phyloP scores from a whole-genome alignment of 2,329 filamentous ascomycete genomes.

The Shiraia sp. region DNA sequence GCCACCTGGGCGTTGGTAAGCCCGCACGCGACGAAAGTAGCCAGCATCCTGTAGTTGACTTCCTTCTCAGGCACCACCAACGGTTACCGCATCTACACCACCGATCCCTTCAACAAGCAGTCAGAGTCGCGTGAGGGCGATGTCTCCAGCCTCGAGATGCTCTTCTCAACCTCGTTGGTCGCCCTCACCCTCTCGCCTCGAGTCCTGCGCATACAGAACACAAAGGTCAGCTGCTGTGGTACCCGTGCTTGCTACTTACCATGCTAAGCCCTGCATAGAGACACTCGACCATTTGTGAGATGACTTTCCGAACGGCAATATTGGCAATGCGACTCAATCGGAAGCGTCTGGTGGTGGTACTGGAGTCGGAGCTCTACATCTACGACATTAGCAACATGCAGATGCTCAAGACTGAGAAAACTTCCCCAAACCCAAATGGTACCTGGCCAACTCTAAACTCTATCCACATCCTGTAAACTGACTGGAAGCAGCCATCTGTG shows the following conservation, averaged over 20 bases:
- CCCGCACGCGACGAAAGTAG: no score
- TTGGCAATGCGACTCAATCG: constrained; percentile 91
- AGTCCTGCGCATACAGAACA: constrained; percentile 94
- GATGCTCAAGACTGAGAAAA: constrained; percentile 87
- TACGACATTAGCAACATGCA: constrained; percentile 99
- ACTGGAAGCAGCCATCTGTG: constrained; percentile 71
- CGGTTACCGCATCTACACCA: constrained; percentile 95
- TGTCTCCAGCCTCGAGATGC: constrained; percentile 95
- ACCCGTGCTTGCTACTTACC: background rate
- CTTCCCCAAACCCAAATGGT: constrained; percentile 85
- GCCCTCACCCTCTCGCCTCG: constrained; percentile 90
- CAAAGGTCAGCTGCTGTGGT: constrained; percentile 67
- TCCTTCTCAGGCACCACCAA: constrained; percentile 93
- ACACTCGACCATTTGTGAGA: constrained; percentile 91
- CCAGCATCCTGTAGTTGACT: no score
- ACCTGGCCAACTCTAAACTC: constrained; percentile 36
- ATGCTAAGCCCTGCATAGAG: constrained; percentile 51
- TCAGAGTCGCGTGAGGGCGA: constrained; percentile 95
- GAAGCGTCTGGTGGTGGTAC: constrained; percentile 87
- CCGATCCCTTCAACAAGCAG: constrained; percentile 92
- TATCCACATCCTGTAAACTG: constrained; percentile 9
- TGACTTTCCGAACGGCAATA: constrained; percentile 96
- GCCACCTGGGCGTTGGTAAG: constrained; percentile 91
- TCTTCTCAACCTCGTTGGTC: constrained; percentile 96
- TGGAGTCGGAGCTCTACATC: constrained; percentile 95